Evolutionary conservation across 805 yeast species (phyloP).

Genomic region (Starmerella bombicola): DNA sequence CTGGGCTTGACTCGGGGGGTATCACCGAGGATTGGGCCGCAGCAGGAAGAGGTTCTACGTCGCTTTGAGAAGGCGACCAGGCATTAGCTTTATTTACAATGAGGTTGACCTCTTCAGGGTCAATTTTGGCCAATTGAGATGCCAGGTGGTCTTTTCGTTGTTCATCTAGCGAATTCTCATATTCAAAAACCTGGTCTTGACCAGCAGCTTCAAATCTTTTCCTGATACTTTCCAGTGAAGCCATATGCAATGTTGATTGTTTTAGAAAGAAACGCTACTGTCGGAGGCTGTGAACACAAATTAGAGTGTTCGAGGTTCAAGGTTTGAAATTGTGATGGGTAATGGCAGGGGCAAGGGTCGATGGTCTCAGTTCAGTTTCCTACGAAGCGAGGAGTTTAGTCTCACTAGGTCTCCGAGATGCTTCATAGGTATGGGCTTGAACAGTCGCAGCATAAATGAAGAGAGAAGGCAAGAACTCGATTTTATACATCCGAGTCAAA

Average conservation of each 20-base stretch:
- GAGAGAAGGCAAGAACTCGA: too few species aligned
- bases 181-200: slow-evolving; percentile 33
- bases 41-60: slow-evolving; percentile 26
- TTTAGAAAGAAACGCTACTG: too few species aligned
- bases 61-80: slow-evolving; percentile 16
- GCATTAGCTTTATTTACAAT: slow-evolving; percentile 22
- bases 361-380: too few species aligned
- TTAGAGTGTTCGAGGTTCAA: too few species aligned
- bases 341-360: too few species aligned
- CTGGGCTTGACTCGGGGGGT: neutral
- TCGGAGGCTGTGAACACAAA: too few species aligned
- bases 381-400: too few species aligned
- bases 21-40: slow-evolving; percentile 26
- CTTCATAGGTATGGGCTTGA: too few species aligned
- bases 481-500: too few species aligned
- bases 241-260: slow-evolving; percentile 8
- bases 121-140: slow-evolving; percentile 29
- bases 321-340: too few species aligned
- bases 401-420: too few species aligned
- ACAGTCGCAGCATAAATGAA: too few species aligned
- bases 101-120: slow-evolving; percentile 27
- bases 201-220: slow-evolving; percentile 27
- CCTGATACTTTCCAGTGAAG: slow-evolving; percentile 9
- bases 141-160: slow-evolving; percentile 24
- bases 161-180: slow-evolving; percentile 27